These are phyloP conservation scores for Candida sonorensis DNA, from an alignment of 805 yeast species.

Conservation along the genomic window DNA sequence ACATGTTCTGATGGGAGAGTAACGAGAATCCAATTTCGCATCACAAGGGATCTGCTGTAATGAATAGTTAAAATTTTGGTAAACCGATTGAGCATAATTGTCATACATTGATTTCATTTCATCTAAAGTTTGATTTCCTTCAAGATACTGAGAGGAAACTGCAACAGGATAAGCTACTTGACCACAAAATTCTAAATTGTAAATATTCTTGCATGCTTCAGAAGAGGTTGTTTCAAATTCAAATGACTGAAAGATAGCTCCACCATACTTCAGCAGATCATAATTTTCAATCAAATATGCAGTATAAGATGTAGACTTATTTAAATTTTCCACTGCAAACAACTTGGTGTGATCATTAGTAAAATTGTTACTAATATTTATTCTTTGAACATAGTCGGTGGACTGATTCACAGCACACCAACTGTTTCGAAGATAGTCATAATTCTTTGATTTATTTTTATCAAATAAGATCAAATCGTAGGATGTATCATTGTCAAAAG, in stretches of 20 bases:
- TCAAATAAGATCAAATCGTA: conserved; percentile 44
- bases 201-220: conserved; percentile 65
- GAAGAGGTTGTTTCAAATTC: conserved; percentile 48
- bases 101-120: conserved; percentile 52
- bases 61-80: conserved; percentile 64
- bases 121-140: conserved; percentile 25
- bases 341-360: conserved; percentile 30
- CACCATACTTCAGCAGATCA: conserved; percentile 39
- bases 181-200: conserved; percentile 67
- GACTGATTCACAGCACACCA: conserved; percentile 65
- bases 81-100: conserved; percentile 46
- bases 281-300: conserved; percentile 57
- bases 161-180: conserved; percentile 90
- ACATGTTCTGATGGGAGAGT: conserved; percentile 71
- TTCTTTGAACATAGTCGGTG: background rate
- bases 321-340: conserved; percentile 55
- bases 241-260: conserved; percentile 52
- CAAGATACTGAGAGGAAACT: conserved; percentile 21
- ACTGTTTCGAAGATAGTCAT: conserved; percentile 40
- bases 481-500: conserved; percentile 36
- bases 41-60: conserved; percentile 75
- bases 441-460: conserved; percentile 29
- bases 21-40: conserved; percentile 54
- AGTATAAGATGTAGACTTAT: conserved; percentile 51
- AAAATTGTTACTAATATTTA: conserved; percentile 17